A percentile compares a stretch with the other conserved stretches of the same genome.
These are phyloP conservation scores for Mortierella sp. DNA, from an alignment of 371 early-diverging fungal species.

Conservation along the genomic window DNA sequence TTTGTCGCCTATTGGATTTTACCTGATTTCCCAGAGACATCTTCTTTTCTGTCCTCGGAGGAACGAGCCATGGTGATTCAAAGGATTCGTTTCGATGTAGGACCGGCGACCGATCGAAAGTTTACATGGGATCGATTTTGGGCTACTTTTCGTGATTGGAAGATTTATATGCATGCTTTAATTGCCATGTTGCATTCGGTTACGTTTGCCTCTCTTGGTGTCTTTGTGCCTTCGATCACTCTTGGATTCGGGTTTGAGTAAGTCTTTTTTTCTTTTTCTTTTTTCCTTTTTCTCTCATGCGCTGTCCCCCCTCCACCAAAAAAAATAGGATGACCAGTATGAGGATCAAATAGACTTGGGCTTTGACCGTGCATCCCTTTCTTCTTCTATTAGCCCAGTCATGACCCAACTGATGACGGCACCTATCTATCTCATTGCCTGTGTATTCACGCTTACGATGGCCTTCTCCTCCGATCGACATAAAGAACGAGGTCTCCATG, in stretches of 20 bases:
- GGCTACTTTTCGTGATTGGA: conserved; percentile 61
- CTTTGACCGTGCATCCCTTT: conserved; percentile 20
- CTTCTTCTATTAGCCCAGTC: conserved; percentile 15
- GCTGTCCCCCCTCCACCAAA: no score
- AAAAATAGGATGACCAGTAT: no score
- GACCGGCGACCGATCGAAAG: conserved; percentile 60
- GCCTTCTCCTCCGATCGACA: conserved; percentile 73
- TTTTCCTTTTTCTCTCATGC: conserved; percentile 11
- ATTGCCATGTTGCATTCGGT: conserved; percentile 66
- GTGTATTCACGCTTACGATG: conserved; percentile 62
- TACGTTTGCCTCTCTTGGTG: conserved; percentile 68
- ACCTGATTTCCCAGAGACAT: conserved; percentile 74
- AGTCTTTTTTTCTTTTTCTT: background rate
- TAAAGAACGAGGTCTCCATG: conserved; percentile 72
- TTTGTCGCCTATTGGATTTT: conserved; percentile 64
- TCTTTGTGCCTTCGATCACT: conserved; percentile 77
- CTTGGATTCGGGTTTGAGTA: conserved; percentile 25
- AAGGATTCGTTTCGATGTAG: conserved; percentile 66
- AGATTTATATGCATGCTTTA: conserved; percentile 59
- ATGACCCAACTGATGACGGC: conserved; percentile 64
- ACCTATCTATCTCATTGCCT: conserved; percentile 59
- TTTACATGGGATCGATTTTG: conserved; percentile 64
- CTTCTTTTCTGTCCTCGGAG: conserved; percentile 63
- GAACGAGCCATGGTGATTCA: conserved; percentile 63
- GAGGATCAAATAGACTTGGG: background rate